phyloP scores from a whole-genome alignment of 176 grass and related monocot species.

The Melocanna baccifera region DNA sequence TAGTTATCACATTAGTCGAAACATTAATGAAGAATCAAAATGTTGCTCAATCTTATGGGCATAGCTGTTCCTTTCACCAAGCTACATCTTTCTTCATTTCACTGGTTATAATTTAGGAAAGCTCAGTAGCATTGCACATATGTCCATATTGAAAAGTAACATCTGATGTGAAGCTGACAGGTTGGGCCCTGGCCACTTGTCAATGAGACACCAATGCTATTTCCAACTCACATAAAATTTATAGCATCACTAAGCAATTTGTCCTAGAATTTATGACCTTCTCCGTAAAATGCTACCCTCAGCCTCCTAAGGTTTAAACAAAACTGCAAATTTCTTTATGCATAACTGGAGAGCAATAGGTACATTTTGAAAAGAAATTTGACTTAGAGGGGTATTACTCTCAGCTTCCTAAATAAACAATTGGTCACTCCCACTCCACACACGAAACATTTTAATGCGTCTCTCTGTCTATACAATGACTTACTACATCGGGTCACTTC shows the following conservation, averaged over 20 bases:
- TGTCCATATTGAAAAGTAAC: not conserved
- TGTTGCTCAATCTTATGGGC: not conserved
- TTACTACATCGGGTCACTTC: not conserved
- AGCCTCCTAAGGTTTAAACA: not conserved
- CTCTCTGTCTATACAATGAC: not conserved
- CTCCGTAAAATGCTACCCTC: not conserved
- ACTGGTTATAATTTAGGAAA: not conserved
- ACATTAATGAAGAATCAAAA: constrained; percentile 3
- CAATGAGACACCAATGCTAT: not conserved
- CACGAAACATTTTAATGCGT: not conserved
- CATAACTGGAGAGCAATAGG: not conserved
- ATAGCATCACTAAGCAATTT: not conserved
- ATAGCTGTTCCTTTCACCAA: not conserved
- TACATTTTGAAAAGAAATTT: not conserved
- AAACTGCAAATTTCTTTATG: not conserved
- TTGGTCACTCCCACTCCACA: not conserved
- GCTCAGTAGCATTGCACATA: not conserved
- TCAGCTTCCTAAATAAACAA: not conserved
- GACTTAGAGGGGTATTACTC: not conserved
- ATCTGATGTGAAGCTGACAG: not conserved
- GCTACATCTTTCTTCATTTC: not conserved
- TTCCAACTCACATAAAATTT: not conserved
- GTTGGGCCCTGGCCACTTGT: not conserved
- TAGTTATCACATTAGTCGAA: not conserved
- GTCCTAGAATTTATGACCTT: not conserved